Percentiles rank a stretch among this genome's conserved stretches.
phyloP scores from a whole-genome alignment of 257 asterid species.

The Solanum clarkiae region DNA sequence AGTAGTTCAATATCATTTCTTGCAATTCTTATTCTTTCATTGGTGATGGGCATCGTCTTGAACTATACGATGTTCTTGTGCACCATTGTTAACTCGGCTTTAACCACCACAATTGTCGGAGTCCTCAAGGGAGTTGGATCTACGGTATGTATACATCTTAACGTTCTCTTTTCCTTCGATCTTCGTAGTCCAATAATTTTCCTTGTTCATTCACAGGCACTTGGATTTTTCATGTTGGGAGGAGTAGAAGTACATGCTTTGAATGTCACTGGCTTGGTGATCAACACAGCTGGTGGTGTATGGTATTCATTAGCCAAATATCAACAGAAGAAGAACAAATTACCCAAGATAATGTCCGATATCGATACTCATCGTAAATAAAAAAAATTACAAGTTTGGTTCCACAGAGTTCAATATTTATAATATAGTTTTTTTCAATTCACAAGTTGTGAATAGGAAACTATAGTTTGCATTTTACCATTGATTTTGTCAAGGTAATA shows the following conservation, averaged over 20 bases:
- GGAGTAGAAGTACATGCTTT: conserved; percentile 83
- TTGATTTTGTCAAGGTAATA: background rate
- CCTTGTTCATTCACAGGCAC: conserved; percentile 26
- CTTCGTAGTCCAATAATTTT: background rate
- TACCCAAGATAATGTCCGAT: conserved; percentile 48
- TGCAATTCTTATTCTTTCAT: conserved; percentile 57
- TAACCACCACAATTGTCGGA: conserved; percentile 95
- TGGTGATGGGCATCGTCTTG: conserved; percentile 88
- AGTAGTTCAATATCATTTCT: conserved; percentile 48
- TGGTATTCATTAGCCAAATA: conserved; percentile 87
- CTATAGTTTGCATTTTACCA: background rate
- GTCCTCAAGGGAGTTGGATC: conserved; percentile 98
- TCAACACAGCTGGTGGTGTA: conserved; percentile 87
- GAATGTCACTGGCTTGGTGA: conserved; percentile 69
- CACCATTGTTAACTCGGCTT: conserved; percentile 91
- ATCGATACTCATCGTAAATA: conserved; percentile 38
- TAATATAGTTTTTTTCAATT: background rate
- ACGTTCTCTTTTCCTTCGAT: background rate
- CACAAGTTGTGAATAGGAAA: background rate
- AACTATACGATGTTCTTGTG: conserved; percentile 99
- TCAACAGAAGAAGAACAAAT: conserved; percentile 57
- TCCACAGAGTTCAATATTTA: background rate
- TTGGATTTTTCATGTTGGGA: conserved; percentile 76
- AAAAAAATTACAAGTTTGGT: background rate
- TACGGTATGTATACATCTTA: conserved; percentile 39